Evolutionary conservation across 106 monocot genomes (phyloP).

Genomic region (Amphibolis antarctica): DNA sequence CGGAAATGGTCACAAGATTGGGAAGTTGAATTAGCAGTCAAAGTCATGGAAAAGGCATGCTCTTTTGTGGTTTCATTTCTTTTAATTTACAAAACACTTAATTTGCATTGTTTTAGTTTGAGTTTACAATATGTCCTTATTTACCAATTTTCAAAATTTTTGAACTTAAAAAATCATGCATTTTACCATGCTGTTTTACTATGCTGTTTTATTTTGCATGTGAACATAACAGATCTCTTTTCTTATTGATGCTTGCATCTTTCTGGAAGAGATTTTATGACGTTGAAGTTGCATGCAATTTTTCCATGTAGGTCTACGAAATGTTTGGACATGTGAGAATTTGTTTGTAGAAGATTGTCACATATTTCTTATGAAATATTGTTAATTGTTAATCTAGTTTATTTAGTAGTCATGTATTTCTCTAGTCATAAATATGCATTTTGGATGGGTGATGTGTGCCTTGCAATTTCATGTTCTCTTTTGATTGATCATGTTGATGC

Average conservation of each 20-base stretch:
- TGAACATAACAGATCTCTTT: neutral
- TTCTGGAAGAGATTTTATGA: neutral
- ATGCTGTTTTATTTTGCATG: neutral
- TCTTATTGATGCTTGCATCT: neutral
- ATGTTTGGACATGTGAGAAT: too few species aligned
- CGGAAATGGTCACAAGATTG: constrained; percentile 94
- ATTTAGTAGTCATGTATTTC: neutral
- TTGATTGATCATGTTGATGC: neutral
- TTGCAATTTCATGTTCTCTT: neutral
- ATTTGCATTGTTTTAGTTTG: neutral
- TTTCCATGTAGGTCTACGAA: too few species aligned
- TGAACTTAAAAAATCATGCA: neutral
- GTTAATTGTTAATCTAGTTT: neutral
- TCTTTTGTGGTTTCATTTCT: neutral
- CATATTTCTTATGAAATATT: too few species aligned
- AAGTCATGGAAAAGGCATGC: constrained; percentile 80
- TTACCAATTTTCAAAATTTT: too few species aligned
- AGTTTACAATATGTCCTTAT: too few species aligned
- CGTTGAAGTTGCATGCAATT: too few species aligned
- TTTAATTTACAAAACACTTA: neutral
- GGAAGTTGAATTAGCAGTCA: constrained; percentile 88
- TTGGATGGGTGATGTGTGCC: neutral
- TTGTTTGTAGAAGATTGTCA: too few species aligned
- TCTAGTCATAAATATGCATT: neutral
- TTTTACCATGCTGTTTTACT: neutral